Evolutionary conservation across 331 rosid genomes (phyloP), one percentile per base, ranked within the genome.

Genomic region (Pyrus hybrid): DNA sequence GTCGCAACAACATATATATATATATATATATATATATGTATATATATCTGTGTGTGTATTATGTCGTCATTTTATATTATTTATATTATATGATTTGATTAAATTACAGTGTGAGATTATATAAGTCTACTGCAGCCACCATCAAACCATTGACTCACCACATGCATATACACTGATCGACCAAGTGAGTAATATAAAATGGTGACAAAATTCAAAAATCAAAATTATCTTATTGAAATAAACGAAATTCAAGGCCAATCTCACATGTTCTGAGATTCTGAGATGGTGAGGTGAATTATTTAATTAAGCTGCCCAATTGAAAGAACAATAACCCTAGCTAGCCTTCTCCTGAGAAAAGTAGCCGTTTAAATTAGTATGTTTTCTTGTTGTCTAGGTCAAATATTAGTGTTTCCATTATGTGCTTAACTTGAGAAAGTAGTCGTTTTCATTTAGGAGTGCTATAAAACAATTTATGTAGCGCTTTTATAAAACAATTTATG

Each of bases 341-440:
- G 77, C 43, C 6, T 23, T 7, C 67, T 35, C 28, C 41, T 33
- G 56, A 35, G 57, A 25, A 60, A 73, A 37, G n/a, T 37, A 73
- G 77, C 77, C 68, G 76, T 73, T 73, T 17, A 16, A 29, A 28
- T 63, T 63, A 63, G 7, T 29, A 68, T 71, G 72, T 18, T 63
- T 71, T 73, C 5, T 28, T 63, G 12, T 51, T 64, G 73, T 20
- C 41, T 53, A 14, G 82, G 65, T 60, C 73, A 79, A 58, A 80
- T 67, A 80, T 28, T 35, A 57, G 68, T 74, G 83, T 47, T 72
- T 77, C 25, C 25, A 56, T 83, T 89, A 86, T 88, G 87, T 90
- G 89, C 80, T 17, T 47, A n/a, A 29, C 58, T 67, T 72, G 81
- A 75, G 72, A 68, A 85, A 66, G 77, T 81, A 69, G 80, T 90